Base-by-base conservation (phyloP, 2,329 filamentous ascomycete genomes). In the Xylaria sp. region DNA sequence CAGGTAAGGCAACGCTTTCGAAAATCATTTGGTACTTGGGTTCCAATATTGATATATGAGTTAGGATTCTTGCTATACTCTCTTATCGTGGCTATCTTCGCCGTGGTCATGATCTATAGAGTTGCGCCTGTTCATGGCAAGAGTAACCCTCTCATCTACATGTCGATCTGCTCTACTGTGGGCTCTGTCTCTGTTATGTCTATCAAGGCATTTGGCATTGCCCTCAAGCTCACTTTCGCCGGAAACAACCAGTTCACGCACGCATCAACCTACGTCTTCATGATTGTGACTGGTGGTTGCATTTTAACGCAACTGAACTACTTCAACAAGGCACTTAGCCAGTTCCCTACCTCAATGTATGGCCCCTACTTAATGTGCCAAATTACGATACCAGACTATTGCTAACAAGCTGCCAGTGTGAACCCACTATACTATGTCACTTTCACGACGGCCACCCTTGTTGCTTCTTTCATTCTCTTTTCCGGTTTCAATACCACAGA, bases 301-400 rank as follows among this genome's bases (percentile, higher is more conserved):
- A 98, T 99, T 78, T 81, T 99, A 74, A 98, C 94, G 9, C 96
- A 99, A 85, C 98, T 99, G 96, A 99, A 99, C 82, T 99, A 99
- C 82, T 97, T 99, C 83, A 99, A 99, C 86, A 99, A 99, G 82
- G 96, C 96, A 8, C 84, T 99, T 69, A 97, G 94, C 81, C 94
- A 97, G 77, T 99, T 98, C 82, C 95, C 93, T 37, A 98, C 96
- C 39, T 97, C 97, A 76, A 97, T 99, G 94, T 97, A 87, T 80
- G 92, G 55, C 41, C 6, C 15, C 59, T 34, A 46, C 18, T 32
- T 57, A 4, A 55, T 46, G 57, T 25, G 13, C 13, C 25, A 10
- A 34, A 10, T 5, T 32, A 10, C 25, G 34, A 41, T 25, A 55
- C 52, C 65, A 8, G 57, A 66, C 28, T n/a, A 55, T 56, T 41